Evolutionary conservation across 2,329 filamentous ascomycete species (phyloP).

Genomic region (Onygenales sp.): DNA sequence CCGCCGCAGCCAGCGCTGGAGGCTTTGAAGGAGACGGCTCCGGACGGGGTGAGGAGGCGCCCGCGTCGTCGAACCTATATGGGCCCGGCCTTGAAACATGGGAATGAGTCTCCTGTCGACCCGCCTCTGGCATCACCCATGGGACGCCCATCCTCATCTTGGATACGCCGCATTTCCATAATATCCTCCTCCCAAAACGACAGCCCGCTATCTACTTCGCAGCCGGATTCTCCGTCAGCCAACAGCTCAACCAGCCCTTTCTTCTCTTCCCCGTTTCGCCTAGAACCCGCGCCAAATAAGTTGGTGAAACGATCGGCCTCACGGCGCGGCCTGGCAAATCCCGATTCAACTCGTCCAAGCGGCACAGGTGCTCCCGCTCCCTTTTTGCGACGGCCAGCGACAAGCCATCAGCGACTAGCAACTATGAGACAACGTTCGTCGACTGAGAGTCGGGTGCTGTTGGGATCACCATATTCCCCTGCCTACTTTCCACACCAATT

Average conservation of each 20-base stretch:
- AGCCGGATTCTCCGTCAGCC: slow-evolving; percentile 43
- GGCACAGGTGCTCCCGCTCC: slow-evolving; percentile 35
- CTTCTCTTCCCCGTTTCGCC: slow-evolving; percentile 18
- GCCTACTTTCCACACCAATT: slow-evolving; percentile 13
- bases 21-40: slow-evolving; percentile 11
- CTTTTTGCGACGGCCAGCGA: slow-evolving; percentile 49
- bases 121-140: slow-evolving; percentile 16
- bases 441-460: slow-evolving; percentile 13
- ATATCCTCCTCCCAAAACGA: slow-evolving; percentile 39
- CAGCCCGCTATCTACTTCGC: slow-evolving; percentile 39
- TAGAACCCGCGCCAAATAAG: slow-evolving; percentile 44
- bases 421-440: slow-evolving; percentile 39
- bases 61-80: slow-evolving; percentile 29
- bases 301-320: slow-evolving; percentile 54
- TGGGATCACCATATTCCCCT: slow-evolving; percentile 2
- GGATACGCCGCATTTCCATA: slow-evolving; percentile 48
- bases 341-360: slow-evolving; percentile 20
- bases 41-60: slow-evolving; percentile 14
- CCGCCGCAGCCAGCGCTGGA: neutral
- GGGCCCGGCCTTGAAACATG: slow-evolving; percentile 19
- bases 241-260: slow-evolving; percentile 45
- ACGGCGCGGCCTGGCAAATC: slow-evolving; percentile 36
- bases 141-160: slow-evolving; percentile 39
- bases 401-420: slow-evolving; percentile 53
- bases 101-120: slow-evolving; percentile 19